Base-by-base conservation (phyloP, 192 early-diverging fungal species). In the Coemansia sp. region DNA sequence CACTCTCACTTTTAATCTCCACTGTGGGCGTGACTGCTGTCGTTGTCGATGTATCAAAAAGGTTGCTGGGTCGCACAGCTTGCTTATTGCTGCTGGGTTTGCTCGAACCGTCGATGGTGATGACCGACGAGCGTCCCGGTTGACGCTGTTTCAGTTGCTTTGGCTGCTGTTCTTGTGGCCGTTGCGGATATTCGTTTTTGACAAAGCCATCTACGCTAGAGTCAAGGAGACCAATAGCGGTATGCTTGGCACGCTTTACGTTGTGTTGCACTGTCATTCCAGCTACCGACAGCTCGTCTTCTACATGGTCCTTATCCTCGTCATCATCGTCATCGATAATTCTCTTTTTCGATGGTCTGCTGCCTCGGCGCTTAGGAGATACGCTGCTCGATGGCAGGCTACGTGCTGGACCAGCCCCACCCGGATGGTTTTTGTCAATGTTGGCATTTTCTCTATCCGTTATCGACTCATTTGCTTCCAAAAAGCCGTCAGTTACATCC, bases 241-340 rank as follows among this genome's bases (percentile, higher is more conserved):
- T 30, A 25, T 57, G 30, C 31, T 26, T 55, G 20, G 70, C 18
- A 16, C 63, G 62, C 51, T 71, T 71, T 37, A 62, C 28, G 35
- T 7, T 25, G 30, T 35, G 45, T 2, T 37, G 58, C 16, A 34
- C 49, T 4, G 46, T 35, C 5, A 18, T 34, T 1, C 45, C 28
- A 25, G 6, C 30, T 4, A 21, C 31, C 7, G 23, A 28, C 12
- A 2, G 18, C 33, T 34, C 46, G 8, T 35, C 46, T 34, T 33
- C 48, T 30, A 18, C 16, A 45, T 3, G n/a, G 21, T 63, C 46
- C 18, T 61, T 34, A 9, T 61, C 63, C 26, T 69, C 73, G 13
- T 77, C 64, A 23, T 77, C 67, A 10, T 70, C 61, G 34, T 70
- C 68, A 30, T 67, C 57, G 35, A 66, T 58, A 12, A 61, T n/a